A percentile compares a stretch with the other conserved stretches of the same genome.
phyloP scores from a whole-genome alignment of 1,139 yeast genomes.

The Hyphopichia buzzinii region DNA sequence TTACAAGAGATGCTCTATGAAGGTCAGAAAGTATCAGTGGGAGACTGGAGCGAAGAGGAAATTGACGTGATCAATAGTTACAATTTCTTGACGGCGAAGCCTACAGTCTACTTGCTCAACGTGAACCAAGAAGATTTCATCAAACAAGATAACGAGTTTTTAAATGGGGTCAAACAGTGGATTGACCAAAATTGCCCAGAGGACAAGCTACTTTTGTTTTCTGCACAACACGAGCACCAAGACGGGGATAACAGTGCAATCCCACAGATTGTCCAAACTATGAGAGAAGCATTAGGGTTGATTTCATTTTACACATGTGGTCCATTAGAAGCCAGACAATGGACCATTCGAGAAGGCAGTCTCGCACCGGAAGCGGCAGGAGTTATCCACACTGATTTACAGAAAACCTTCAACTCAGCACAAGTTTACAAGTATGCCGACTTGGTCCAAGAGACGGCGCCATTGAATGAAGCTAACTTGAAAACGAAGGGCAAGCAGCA shows the following conservation, averaged over 20 bases:
- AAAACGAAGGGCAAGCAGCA: slow-evolving; percentile 51
- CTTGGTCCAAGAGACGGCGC: slow-evolving; percentile 34
- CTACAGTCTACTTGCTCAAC: slow-evolving; percentile 61
- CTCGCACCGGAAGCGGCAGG: slow-evolving; percentile 94
- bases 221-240: slow-evolving; percentile 58
- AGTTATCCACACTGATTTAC: slow-evolving; percentile 84
- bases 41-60: slow-evolving; percentile 54
- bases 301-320: slow-evolving; percentile 94
- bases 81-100: slow-evolving; percentile 69
- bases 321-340: slow-evolving; percentile 83
- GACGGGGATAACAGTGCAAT: slow-evolving; percentile 31
- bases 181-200: slow-evolving; percentile 51
- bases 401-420: slow-evolving; percentile 80
- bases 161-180: slow-evolving; percentile 49
- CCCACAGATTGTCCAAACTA: slow-evolving; percentile 49
- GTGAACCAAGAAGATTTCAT: slow-evolving; percentile 57
- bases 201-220: slow-evolving; percentile 54
- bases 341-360: slow-evolving; percentile 81
- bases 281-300: slow-evolving; percentile 67
- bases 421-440: slow-evolving; percentile 86
- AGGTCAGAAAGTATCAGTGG: slow-evolving; percentile 50
- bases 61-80: slow-evolving; percentile 55
- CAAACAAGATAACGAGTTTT: slow-evolving; percentile 43
- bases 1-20: slow-evolving; percentile 55
- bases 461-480: slow-evolving; percentile 36